Conservation (phyloP, 495 filamentous ascomycete genomes). For the Penicillium robsamsonii region DNA sequence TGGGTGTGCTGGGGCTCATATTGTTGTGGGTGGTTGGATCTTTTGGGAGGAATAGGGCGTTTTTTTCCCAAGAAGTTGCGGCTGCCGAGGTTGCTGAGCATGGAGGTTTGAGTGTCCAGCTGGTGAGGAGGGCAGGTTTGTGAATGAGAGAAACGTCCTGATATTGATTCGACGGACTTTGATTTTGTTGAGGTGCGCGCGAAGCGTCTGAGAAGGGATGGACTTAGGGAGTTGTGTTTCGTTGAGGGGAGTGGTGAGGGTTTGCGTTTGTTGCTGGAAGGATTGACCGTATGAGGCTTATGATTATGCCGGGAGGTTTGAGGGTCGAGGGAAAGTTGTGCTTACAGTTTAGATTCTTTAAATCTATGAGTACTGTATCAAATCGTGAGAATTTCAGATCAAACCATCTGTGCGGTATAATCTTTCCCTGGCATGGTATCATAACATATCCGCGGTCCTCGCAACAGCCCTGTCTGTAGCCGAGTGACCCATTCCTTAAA, state of each 20-base stretch:
- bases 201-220: slow-evolving; percentile 16
- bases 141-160: slow-evolving; percentile 24
- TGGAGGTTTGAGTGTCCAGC: slow-evolving; percentile 7
- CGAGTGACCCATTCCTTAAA: not conserved
- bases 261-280: slow-evolving; percentile 30
- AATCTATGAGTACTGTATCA: not conserved
- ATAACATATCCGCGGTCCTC: not conserved
- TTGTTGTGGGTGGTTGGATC: slow-evolving; percentile 30
- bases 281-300: slow-evolving; percentile 31
- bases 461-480: not conserved
- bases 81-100: slow-evolving; percentile 35
- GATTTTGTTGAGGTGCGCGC: slow-evolving; percentile 40
- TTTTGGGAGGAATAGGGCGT: no score
- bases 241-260: slow-evolving; percentile 22
- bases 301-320: slow-evolving; percentile 28
- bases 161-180: slow-evolving; percentile 34
- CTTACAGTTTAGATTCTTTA: slow-evolving; percentile 17
- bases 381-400: not conserved
- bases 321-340: slow-evolving; percentile 31
- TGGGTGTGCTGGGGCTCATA: slow-evolving; percentile 20
- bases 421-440: not conserved
- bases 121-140: slow-evolving; percentile 7
- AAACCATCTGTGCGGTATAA: not conserved
- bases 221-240: slow-evolving; percentile 32
- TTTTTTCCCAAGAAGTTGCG: slow-evolving; percentile 23